Evolutionary conservation across 179 eudicot species (phyloP).

Genomic region (Patellifolia procumbens): DNA sequence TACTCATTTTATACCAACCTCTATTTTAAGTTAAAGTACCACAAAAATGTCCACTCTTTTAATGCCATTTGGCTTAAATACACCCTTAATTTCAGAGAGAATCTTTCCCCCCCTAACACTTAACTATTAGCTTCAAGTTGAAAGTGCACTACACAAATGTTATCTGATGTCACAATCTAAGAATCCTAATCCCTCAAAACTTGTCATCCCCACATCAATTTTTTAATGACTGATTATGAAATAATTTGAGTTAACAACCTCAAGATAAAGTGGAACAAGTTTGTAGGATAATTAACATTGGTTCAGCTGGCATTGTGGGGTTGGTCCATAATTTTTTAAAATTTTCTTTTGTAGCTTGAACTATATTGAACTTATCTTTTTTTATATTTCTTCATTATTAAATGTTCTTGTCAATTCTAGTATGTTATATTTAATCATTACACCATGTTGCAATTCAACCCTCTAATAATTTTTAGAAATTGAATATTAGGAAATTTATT

Average conservation of each 20-base stretch:
- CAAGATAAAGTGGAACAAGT: conserved; percentile 28
- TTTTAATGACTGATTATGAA: neutral
- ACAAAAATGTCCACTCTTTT: neutral
- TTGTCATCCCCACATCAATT: neutral
- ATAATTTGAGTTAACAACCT: conserved; percentile 8
- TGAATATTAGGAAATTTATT: too few species aligned
- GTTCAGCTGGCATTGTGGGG: conserved; percentile 33
- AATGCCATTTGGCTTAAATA: conserved; percentile 17
- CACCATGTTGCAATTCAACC: too few species aligned
- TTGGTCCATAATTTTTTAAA: conserved; percentile 6
- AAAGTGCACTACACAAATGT: neutral
- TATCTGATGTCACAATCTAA: conserved; percentile 9
- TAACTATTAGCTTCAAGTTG: neutral
- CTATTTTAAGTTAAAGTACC: conserved; percentile 1
- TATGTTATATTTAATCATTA: too few species aligned
- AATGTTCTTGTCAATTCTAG: too few species aligned
- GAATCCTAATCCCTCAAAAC: neutral
- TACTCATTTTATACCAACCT: conserved; percentile 1
- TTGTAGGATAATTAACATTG: conserved; percentile 24
- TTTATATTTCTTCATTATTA: neutral
- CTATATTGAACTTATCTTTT: neutral
- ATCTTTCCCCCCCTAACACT: neutral
- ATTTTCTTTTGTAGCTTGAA: neutral
- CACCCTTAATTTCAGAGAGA: conserved; percentile 22
- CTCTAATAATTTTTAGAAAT: too few species aligned